These are phyloP conservation scores for Cichorium intybus DNA, from an alignment of 140 eudicot genomes.

Conservation along the genomic window DNA sequence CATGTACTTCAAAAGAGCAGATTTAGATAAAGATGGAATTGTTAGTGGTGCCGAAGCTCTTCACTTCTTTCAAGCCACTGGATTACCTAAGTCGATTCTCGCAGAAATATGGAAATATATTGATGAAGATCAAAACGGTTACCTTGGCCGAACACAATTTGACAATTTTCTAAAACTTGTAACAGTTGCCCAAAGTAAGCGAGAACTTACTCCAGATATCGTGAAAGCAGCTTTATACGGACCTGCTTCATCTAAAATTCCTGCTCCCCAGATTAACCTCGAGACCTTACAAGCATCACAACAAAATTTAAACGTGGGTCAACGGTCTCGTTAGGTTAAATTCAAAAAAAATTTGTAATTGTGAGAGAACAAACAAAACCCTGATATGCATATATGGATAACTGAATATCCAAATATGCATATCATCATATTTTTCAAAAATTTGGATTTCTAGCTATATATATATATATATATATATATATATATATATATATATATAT, in stretches of 20 bases:
- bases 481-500: too few relatives aligned
- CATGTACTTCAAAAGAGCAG: conserved; percentile 71
- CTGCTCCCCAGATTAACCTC: conserved; percentile 84
- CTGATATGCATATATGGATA: too few relatives aligned
- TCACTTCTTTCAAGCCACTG: conserved; percentile 67
- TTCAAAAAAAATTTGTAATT: too few relatives aligned
- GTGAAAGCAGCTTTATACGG: conserved; percentile 85
- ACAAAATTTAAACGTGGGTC: too few relatives aligned
- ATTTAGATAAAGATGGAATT: conserved; percentile 85
- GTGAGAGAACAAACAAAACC: too few relatives aligned
- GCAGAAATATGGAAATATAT: conserved; percentile 96
- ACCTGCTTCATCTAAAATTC: conserved; percentile 91
- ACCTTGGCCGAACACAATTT: conserved; percentile 84
- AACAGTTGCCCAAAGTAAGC: conserved; percentile 91
- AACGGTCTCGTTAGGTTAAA: too few relatives aligned
- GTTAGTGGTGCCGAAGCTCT: conserved; percentile 89
- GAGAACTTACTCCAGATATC: conserved; percentile 83
- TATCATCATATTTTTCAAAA: too few relatives aligned
- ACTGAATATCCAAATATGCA: too few relatives aligned
- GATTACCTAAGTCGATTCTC: conserved; percentile 71
- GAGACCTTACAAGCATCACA: conserved; percentile 40
- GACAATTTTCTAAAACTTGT: conserved; percentile 91
- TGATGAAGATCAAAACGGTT: conserved; percentile 69
- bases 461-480: too few relatives aligned
- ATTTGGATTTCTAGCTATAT: too few relatives aligned